Conservation (phyloP, 1,284 basidiomycete species). For the Boletellus sp. region DNA sequence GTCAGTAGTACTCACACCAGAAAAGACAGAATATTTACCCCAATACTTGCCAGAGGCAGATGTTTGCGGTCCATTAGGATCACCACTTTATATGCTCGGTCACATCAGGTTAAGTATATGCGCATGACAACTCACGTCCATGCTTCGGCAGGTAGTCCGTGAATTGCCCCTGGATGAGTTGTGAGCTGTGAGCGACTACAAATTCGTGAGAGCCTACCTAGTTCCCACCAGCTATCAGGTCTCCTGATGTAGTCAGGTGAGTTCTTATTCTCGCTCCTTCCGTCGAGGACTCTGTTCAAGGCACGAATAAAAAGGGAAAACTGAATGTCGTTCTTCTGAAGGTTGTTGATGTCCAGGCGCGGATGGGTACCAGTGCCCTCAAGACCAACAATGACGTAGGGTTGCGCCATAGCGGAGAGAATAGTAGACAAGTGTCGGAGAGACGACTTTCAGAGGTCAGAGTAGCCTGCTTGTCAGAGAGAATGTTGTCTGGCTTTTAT, state of each 20-base stretch:
- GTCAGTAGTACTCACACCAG: too few species aligned
- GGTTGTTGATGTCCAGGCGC: conserved; percentile 17
- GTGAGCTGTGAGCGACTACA: not conserved
- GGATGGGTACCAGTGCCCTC: conserved; percentile 3
- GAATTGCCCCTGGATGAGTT: conserved; percentile 7
- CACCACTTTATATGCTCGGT: too few species aligned
- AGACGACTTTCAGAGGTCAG: too few species aligned
- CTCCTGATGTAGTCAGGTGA: conserved; percentile 10
- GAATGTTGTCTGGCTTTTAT: too few species aligned
- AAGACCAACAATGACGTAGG: conserved; percentile 7
- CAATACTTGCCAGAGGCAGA: too few species aligned
- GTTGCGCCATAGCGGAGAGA: conserved; percentile 7
- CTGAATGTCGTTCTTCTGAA: conserved; percentile 5
- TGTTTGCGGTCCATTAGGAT: too few species aligned
- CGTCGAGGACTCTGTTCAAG: conserved; percentile 3
- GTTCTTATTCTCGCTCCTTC: conserved; percentile 2
- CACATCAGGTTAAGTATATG: too few species aligned
- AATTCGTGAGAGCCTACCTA: conserved; percentile 1
- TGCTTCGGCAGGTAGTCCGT: conserved; percentile 11
- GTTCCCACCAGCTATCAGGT: conserved; percentile 21
- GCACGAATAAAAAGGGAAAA: conserved; percentile 19
- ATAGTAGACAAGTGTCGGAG: too few species aligned
- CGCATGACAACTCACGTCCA: not conserved
- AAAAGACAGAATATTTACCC: too few species aligned
- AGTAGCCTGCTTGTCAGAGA: too few species aligned